Evolutionary conservation across 2,329 filamentous ascomycete species (phyloP).

Genomic region (Zasmidium citrigriseum): DNA sequence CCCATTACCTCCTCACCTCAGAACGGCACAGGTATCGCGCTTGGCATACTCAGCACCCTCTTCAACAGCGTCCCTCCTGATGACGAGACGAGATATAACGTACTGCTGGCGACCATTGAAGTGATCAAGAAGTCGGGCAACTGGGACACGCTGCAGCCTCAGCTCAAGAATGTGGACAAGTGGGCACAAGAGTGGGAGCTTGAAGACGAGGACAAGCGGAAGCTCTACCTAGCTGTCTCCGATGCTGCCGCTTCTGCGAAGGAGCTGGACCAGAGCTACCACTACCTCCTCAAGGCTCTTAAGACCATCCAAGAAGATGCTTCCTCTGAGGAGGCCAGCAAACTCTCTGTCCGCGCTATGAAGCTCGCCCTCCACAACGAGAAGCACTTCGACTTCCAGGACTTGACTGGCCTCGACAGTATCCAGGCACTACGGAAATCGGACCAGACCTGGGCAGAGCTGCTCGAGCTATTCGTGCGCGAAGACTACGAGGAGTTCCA

Average conservation of each 20-base stretch:
- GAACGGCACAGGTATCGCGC: constrained; percentile 81
- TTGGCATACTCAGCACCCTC: constrained; percentile 88
- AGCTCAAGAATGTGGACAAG: constrained; percentile 76
- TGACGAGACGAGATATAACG: constrained; percentile 81
- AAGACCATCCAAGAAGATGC: constrained; percentile 68
- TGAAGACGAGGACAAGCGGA: constrained; percentile 78
- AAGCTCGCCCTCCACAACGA: constrained; percentile 67
- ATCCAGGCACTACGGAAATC: constrained; percentile 85
- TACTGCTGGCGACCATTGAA: constrained; percentile 84
- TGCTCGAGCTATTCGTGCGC: constrained; percentile 92
- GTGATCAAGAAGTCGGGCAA: constrained; percentile 66
- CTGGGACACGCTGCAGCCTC: constrained; percentile 81
- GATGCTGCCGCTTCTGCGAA: constrained; percentile 77
- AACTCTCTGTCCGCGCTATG: constrained; percentile 64
- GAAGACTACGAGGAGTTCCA: constrained; percentile 94
- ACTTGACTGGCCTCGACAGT: constrained; percentile 69
- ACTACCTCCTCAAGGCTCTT: constrained; percentile 74
- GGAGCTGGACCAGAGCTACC: constrained; percentile 73
- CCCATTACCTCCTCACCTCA: constrained; percentile 83
- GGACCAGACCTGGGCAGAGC: constrained; percentile 81
- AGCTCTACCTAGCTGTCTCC: constrained; percentile 79
- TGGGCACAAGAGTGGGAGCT: constrained; percentile 86
- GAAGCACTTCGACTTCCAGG: constrained; percentile 71
- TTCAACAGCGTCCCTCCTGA: constrained; percentile 87
- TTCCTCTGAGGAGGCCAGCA: constrained; percentile 55